Evolutionary conservation across 2,329 filamentous ascomycete species (phyloP), one percentile per base, ranked within the genome.

Genomic region (Stagonosporopsis tanaceti): DNA sequence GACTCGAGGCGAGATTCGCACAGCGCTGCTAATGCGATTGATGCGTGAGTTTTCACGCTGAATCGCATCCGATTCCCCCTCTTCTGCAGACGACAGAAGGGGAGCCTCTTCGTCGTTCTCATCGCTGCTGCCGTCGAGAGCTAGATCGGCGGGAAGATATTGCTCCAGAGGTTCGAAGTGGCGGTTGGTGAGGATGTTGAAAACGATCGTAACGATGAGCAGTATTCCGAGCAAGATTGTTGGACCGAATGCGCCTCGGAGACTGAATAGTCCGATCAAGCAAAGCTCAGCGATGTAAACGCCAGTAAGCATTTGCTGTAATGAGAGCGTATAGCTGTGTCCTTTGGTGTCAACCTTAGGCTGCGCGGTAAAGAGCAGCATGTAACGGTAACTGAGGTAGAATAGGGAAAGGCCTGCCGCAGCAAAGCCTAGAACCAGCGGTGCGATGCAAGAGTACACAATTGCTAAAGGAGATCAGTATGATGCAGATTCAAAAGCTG

Each of bases 341-440:
- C 94, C 93, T 71, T 96, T 92, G 35, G 91, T 96, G 72, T 97
- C 93, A 69, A 96, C 88, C 57, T 86, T 80, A 8, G 90, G 87
- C 72, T 96, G 91, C 47, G 88, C 89, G 34, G 97, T 92, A 75
- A 92, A 97, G 47, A 97, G 84, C 53, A 98, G 78, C 72, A 97
- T 96, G 82, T 98, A 97, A 17, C 91, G 87, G 82, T 92, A 97
- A 45, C 93, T 91, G 50, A 94, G 80, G 74, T 96, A 96, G 77
- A 97, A 93, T 39, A 95, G 80, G 22, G 83, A 86, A 57, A 97
- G 85, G 27, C 92, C 93, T 37, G 91, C 82, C 1, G 89, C 87
- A 1, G 92, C 91, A 69, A 97, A 97, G 5, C 88, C 86, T 12
- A 97, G 83, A 51, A 97, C 88, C 11, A 97, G 80, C 0, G 93